phyloP scores from a whole-genome alignment of 2,329 filamentous ascomycete genomes.

The Aureobasidium sp. region DNA sequence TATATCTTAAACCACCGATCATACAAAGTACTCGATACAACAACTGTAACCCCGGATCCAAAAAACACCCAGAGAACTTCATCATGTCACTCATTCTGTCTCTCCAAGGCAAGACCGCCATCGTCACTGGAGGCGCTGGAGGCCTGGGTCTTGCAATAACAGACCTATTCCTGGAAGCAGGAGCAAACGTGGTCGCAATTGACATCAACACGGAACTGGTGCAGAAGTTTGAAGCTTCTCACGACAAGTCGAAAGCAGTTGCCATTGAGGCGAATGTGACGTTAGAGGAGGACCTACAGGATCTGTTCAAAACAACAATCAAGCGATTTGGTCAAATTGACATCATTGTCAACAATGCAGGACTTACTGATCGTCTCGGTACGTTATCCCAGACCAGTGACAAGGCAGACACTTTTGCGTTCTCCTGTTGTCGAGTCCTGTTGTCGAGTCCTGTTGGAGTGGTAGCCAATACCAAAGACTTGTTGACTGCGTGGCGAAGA shows the following conservation, averaged over 20 bases:
- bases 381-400: not conserved
- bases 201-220: conserved; percentile 28
- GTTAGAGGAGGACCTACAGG: conserved; percentile 27
- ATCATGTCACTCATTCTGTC: not conserved
- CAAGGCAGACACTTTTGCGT: not conserved
- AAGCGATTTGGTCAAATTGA: conserved; percentile 42
- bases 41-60: not conserved
- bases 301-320: conserved; percentile 30
- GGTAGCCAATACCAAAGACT: not conserved
- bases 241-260: conserved; percentile 21
- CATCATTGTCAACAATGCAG: conserved; percentile 42
- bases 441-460: not conserved
- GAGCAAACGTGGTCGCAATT: conserved; percentile 29
- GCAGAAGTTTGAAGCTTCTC: conserved; percentile 22
- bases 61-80: too few relatives aligned
- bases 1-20: not conserved
- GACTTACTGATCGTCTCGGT: conserved; percentile 48
- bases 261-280: conserved; percentile 34
- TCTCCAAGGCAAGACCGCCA: conserved; percentile 22
- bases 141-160: conserved; percentile 29
- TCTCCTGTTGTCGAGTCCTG: not conserved
- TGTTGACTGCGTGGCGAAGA: not conserved
- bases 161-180: conserved; percentile 25
- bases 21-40: not conserved
- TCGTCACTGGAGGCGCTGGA: conserved; percentile 28